A percentile compares a stretch with the other conserved stretches of the same genome.
These are phyloP conservation scores for Yamadazyma epiphylla DNA, from an alignment of 1,139 yeast species.

Conservation along the genomic window DNA sequence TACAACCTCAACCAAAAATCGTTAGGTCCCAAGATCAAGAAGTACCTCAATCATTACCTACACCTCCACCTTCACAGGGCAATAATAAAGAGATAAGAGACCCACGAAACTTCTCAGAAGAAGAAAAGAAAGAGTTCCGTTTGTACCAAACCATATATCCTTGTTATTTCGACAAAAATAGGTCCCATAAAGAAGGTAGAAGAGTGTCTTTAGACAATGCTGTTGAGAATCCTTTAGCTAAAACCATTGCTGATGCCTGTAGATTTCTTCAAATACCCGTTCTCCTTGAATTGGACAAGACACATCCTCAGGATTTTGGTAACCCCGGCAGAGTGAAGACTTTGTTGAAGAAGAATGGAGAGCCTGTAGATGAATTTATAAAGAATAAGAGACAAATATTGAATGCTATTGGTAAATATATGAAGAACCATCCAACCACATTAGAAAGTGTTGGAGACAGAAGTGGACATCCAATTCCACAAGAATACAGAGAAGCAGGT, in stretches of 20 bases:
- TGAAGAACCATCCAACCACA: conserved; percentile 69
- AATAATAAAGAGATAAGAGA: conserved; percentile 28
- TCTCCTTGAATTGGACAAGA: conserved; percentile 71
- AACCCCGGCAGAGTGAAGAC: conserved; percentile 93
- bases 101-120: conserved; percentile 37
- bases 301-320: conserved; percentile 97
- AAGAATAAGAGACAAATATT: conserved; percentile 67
- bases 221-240: conserved; percentile 84
- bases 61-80: conserved; percentile 8
- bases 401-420: conserved; percentile 56
- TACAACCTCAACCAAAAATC: conserved; percentile 53
- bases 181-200: conserved; percentile 81
- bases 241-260: conserved; percentile 69
- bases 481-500: conserved; percentile 45
- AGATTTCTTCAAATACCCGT: conserved; percentile 47
- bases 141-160: conserved; percentile 79
- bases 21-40: conserved; percentile 60
- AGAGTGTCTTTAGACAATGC: conserved; percentile 66
- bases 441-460: conserved; percentile 52
- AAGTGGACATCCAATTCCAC: conserved; percentile 57
- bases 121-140: conserved; percentile 59
- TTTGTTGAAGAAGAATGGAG: conserved; percentile 50
- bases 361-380: conserved; percentile 32
- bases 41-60: conserved; percentile 11
- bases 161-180: conserved; percentile 79